A percentile compares a stretch with the other conserved stretches of the same genome.
Conservation (phyloP, 257 asterid species). For the Solanum peruvianum region DNA sequence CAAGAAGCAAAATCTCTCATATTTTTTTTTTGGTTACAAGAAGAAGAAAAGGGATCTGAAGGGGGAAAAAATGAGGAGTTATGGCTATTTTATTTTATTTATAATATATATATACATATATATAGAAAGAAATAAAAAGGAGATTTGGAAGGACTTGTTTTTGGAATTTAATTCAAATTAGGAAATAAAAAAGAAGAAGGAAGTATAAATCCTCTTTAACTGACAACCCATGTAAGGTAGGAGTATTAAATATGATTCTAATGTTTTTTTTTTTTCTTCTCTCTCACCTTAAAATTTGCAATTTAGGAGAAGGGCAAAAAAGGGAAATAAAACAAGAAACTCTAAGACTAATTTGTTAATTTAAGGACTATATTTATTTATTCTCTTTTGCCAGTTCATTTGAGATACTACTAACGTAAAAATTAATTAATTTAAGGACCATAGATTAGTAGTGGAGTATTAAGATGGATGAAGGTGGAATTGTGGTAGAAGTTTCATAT, state of each 20-base stretch:
- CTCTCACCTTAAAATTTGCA: conserved; percentile 25
- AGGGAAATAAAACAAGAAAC: not conserved
- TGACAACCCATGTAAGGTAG: not conserved
- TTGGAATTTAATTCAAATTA: conserved; percentile 1
- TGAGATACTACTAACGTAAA: conserved; percentile 6
- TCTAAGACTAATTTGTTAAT: not conserved
- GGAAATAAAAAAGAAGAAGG: not conserved
- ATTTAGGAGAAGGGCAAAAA: conserved; percentile 2
- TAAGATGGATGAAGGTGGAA: not conserved
- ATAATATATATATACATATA: no score
- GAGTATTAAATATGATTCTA: not conserved
- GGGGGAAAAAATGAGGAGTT: not conserved
- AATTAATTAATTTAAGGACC: not conserved
- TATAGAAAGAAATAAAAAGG: not conserved
- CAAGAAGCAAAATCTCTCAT: conserved; percentile 72
- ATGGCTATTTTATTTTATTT: not conserved
- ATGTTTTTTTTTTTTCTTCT: not conserved
- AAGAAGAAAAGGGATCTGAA: not conserved
- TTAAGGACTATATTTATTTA: not conserved
- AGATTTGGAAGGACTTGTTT: conserved; percentile 1
- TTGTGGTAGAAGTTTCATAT: not conserved
- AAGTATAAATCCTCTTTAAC: not conserved
- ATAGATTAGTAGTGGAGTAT: not conserved
- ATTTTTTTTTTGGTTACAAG: no score
- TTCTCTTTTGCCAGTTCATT: conserved; percentile 30